A percentile compares a stretch with the other conserved stretches of the same genome.
phyloP scores from a whole-genome alignment of 495 filamentous ascomycete species.

The Aspergillus egyptiacus region DNA sequence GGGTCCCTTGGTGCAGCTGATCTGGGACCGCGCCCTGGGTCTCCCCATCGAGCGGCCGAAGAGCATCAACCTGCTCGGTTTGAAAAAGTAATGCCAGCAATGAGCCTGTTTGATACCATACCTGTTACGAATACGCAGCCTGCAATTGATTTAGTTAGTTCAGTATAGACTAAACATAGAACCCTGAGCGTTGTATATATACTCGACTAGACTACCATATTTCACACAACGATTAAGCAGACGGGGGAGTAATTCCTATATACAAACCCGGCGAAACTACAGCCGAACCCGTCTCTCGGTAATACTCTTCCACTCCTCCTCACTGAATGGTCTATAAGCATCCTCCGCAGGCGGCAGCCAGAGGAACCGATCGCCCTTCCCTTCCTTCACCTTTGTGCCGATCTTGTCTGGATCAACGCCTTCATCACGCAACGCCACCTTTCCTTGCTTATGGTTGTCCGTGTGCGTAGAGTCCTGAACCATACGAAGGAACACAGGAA shows the following conservation, averaged over 20 bases:
- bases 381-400: slow-evolving; percentile 44
- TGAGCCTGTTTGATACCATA: background rate
- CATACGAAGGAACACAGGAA: slow-evolving; percentile 67
- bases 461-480: slow-evolving; percentile 54
- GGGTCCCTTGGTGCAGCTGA: slow-evolving; percentile 85
- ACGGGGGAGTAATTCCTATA: no score
- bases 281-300: slow-evolving; percentile 44
- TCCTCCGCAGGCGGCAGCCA: slow-evolving; percentile 51
- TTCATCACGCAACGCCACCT: slow-evolving; percentile 63
- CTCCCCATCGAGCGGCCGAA: slow-evolving; percentile 98
- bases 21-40: slow-evolving; percentile 93
- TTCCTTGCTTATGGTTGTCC: slow-evolving; percentile 84
- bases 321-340: slow-evolving; percentile 52
- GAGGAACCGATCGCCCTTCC: slow-evolving; percentile 44
- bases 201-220: background rate
- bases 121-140: background rate
- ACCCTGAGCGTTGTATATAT: background rate
- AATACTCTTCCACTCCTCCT: slow-evolving; percentile 53
- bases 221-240: background rate
- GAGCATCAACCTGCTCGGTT: slow-evolving; percentile 84
- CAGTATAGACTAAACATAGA: slow-evolving; percentile 6
- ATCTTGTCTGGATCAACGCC: slow-evolving; percentile 55
- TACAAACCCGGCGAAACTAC: slow-evolving; percentile 21
- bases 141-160: background rate
- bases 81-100: slow-evolving; percentile 44